A percentile compares a stretch with the other conserved stretches of the same genome.
These are phyloP conservation scores for Cenchrus purpureus DNA, from an alignment of 176 grass and related monocot species.

Conservation along the genomic window DNA sequence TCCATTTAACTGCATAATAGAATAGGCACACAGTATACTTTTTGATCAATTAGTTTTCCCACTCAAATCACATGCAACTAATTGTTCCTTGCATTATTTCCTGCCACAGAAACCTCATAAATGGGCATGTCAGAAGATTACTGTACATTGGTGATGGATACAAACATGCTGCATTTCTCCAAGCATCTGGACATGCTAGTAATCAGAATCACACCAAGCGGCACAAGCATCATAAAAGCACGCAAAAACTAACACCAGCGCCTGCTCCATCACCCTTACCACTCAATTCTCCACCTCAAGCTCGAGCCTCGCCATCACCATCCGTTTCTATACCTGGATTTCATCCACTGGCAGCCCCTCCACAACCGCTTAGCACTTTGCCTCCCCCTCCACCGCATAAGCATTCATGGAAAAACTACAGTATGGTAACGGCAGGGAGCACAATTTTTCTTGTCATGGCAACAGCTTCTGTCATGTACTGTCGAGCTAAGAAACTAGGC, in stretches of 20 bases:
- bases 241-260: background rate
- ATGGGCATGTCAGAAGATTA: constrained; percentile 29
- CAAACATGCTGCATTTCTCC: background rate
- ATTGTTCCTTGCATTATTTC: background rate
- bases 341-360: constrained; percentile 28
- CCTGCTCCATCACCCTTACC: constrained; percentile 43
- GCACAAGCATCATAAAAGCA: background rate
- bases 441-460: constrained; percentile 43
- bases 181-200: constrained; percentile 16
- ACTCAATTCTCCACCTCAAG: background rate
- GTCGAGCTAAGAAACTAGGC: constrained; percentile 53
- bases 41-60: background rate
- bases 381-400: constrained; percentile 32
- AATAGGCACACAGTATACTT: background rate
- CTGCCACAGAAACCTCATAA: constrained; percentile 20
- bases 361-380: background rate
- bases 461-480: constrained; percentile 44
- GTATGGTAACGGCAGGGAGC: constrained; percentile 39
- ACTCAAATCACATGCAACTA: background rate
- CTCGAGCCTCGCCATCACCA: constrained; percentile 34
- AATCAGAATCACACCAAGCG: background rate
- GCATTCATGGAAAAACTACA: constrained; percentile 23
- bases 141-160: constrained; percentile 37
- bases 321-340: constrained; percentile 9
- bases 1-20: background rate